Percentiles rank a stretch among this genome's conserved stretches.
Conservation (phyloP, 495 filamentous ascomycete genomes). For the Xylaria cubensis region DNA sequence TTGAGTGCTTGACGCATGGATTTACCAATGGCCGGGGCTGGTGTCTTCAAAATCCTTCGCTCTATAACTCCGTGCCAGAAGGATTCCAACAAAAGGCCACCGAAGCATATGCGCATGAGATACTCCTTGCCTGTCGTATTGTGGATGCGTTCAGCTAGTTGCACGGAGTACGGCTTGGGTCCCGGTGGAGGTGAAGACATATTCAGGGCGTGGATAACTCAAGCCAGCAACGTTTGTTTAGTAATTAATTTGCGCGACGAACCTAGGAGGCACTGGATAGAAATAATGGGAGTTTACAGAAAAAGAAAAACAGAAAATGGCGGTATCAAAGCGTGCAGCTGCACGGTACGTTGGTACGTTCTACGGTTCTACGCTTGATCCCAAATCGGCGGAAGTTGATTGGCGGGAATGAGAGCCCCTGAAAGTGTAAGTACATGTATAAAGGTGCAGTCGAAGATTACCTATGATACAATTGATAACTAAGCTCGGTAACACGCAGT, state of each 20-base stretch:
- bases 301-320: background rate
- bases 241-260: background rate
- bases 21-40: constrained; percentile 23
- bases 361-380: background rate
- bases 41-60: constrained; percentile 28
- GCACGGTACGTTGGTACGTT: background rate
- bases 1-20: constrained; percentile 26
- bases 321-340: background rate
- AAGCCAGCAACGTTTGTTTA: background rate
- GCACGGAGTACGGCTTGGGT: constrained; percentile 31
- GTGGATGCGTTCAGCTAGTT: constrained; percentile 35
- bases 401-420: background rate
- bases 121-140: constrained; percentile 31
- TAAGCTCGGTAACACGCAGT: background rate
- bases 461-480: background rate
- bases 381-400: background rate
- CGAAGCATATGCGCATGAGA: constrained; percentile 24
- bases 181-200: constrained; percentile 20
- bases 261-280: background rate
- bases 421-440: background rate
- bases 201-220: background rate
- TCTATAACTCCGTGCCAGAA: constrained; percentile 31
- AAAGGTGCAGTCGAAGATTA: background rate
- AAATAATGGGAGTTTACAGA: background rate
- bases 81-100: constrained; percentile 30